These are phyloP conservation scores for Exophiala xenobiotica DNA, from an alignment of 2,329 filamentous ascomycete genomes.

Conservation along the genomic window DNA sequence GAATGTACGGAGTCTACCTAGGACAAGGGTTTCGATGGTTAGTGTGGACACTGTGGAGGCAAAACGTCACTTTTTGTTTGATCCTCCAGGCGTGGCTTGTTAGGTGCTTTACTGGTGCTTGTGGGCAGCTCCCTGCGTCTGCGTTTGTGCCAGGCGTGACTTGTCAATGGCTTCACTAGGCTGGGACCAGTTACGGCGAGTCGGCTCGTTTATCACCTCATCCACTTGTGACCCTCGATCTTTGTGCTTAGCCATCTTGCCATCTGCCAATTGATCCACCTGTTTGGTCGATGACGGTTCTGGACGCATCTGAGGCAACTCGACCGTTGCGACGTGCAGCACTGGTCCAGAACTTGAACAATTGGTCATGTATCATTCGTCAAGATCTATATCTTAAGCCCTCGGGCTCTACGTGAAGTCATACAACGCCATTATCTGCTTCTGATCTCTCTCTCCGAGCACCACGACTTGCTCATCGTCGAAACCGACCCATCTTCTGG, in stretches of 20 bases:
- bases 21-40: background rate
- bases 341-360: too few species aligned
- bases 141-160: background rate
- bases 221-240: background rate
- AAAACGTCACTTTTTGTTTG: background rate
- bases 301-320: background rate
- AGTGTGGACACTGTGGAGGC: background rate
- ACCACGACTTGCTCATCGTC: constrained; percentile 92
- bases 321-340: too few species aligned
- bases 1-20: background rate
- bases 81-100: background rate
- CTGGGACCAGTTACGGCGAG: background rate
- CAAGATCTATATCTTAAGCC: too few species aligned
- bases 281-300: background rate
- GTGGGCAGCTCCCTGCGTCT: too few species aligned
- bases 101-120: background rate
- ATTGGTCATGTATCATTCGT: background rate
- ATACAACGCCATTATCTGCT: constrained; percentile 76
- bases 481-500: constrained; percentile 73
- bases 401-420: constrained; percentile 67
- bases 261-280: background rate
- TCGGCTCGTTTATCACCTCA: background rate
- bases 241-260: background rate
- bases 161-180: background rate
- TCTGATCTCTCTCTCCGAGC: constrained; percentile 67